These are phyloP conservation scores for Ceratonia siliqua DNA, from an alignment of 306 rosid genomes.

Conservation along the genomic window DNA sequence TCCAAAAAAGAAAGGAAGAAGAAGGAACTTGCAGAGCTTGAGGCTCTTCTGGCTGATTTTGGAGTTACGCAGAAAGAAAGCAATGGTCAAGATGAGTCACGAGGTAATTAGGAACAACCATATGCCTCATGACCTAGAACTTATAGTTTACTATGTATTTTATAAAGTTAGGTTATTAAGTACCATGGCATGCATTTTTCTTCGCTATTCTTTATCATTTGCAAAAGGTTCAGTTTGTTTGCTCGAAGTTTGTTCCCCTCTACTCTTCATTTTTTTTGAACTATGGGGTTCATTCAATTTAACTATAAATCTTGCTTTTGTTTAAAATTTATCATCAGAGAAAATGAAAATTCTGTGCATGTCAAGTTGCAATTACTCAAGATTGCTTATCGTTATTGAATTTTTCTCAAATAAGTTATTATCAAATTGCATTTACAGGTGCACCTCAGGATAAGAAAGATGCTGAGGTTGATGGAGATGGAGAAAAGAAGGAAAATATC, in stretches of 20 bases:
- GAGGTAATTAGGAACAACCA: conserved; percentile 50
- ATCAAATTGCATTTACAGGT: conserved; percentile 45
- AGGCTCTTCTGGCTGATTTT: conserved; percentile 92
- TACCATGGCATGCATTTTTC: neutral
- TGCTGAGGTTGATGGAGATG: conserved; percentile 56
- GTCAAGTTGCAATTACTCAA: neutral
- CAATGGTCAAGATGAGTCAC: conserved; percentile 64
- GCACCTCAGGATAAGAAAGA: conserved; percentile 57
- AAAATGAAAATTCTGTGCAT: neutral
- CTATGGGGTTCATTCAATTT: neutral
- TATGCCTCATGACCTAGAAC: conserved; percentile 1
- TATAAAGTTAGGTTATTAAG: neutral
- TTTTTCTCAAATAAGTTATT: conserved; percentile 15
- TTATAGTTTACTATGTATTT: neutral
- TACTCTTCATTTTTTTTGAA: neutral
- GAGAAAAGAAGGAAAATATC: conserved; percentile 62
- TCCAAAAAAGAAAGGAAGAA: conserved; percentile 91
- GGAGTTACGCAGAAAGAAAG: conserved; percentile 66
- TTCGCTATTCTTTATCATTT: neutral
- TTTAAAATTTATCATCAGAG: neutral
- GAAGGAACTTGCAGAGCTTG: conserved; percentile 96
- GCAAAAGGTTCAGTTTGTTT: neutral
- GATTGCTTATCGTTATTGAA: neutral
- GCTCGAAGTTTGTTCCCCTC: neutral
- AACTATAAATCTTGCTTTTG: neutral